phyloP scores from a whole-genome alignment of 169 alveolate genomes.

The Perkinsus olseni region DNA sequence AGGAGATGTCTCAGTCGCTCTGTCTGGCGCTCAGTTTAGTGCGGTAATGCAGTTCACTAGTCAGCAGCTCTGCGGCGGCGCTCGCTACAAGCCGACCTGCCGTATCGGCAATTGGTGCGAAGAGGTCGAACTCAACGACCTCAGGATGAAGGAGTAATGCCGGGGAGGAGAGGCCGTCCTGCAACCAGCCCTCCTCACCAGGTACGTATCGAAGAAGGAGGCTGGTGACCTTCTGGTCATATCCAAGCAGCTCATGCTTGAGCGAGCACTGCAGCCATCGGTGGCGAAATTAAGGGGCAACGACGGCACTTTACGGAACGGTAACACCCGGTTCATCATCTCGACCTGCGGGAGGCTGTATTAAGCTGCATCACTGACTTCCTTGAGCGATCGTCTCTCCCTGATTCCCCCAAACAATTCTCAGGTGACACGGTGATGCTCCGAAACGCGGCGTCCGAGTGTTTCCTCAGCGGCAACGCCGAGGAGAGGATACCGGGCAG shows the following conservation, averaged over 20 bases:
- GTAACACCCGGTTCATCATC: background rate
- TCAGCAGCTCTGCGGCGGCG: slow-evolving; percentile 12
- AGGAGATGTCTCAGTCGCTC: no score
- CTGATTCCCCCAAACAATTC: background rate
- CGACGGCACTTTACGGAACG: background rate
- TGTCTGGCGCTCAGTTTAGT: no score
- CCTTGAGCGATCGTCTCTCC: no score
- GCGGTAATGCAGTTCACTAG: background rate
- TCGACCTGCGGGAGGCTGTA: no score
- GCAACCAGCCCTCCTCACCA: background rate
- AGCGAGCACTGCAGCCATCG: background rate
- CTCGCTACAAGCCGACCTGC: background rate
- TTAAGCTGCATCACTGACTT: no score
- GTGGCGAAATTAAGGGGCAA: background rate
- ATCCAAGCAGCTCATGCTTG: slow-evolving; percentile 3
- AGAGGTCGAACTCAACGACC: background rate
- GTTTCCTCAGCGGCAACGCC: background rate
- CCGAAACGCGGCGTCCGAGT: background rate
- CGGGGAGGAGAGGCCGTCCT: no score
- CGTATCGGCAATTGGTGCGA: slow-evolving; percentile 4
- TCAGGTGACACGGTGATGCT: background rate
- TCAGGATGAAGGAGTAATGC: background rate
- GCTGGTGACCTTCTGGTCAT: background rate
- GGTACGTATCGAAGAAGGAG: slow-evolving; percentile 8
- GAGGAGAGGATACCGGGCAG: background rate